Conservation (phyloP, 2,329 filamentous ascomycete genomes). For the Stachybotrys chlorohalonatus region DNA sequence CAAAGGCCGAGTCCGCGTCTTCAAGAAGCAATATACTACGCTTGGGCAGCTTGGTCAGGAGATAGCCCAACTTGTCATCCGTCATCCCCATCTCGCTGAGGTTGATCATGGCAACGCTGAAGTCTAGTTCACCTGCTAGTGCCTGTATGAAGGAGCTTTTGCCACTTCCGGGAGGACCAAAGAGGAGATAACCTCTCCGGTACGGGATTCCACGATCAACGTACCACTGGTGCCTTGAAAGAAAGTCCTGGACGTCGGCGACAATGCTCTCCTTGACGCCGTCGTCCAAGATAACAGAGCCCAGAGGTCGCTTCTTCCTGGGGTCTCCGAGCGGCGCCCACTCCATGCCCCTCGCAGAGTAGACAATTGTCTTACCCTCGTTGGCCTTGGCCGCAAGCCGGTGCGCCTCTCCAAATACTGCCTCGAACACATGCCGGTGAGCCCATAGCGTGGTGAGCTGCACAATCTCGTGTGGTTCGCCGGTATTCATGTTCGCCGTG, state of each 20-base stretch:
- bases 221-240: slow-evolving; percentile 76
- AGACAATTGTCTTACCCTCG: slow-evolving; percentile 90
- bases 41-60: slow-evolving; percentile 76
- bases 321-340: slow-evolving; percentile 82
- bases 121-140: slow-evolving; percentile 83
- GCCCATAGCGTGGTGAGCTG: slow-evolving; percentile 87
- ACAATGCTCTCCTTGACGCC: slow-evolving; percentile 78
- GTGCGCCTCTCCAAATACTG: slow-evolving; percentile 83
- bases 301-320: slow-evolving; percentile 75
- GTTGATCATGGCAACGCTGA: slow-evolving; percentile 87
- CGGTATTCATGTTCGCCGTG: slow-evolving; percentile 72
- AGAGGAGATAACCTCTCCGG: slow-evolving; percentile 77
- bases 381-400: slow-evolving; percentile 67
- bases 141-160: slow-evolving; percentile 97
- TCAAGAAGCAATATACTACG: slow-evolving; percentile 78
- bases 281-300: slow-evolving; percentile 77
- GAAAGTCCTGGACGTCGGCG: slow-evolving; percentile 73
- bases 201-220: slow-evolving; percentile 92
- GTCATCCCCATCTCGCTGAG: slow-evolving; percentile 83
- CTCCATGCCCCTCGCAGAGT: slow-evolving; percentile 72
- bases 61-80: slow-evolving; percentile 78
- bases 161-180: slow-evolving; percentile 82
- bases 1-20: slow-evolving; percentile 86
- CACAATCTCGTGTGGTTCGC: slow-evolving; percentile 88
- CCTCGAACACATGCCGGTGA: slow-evolving; percentile 80